Evolutionary conservation across 2,329 filamentous ascomycete genomes (phyloP).

Genomic region (Fusarium temperatum): DNA sequence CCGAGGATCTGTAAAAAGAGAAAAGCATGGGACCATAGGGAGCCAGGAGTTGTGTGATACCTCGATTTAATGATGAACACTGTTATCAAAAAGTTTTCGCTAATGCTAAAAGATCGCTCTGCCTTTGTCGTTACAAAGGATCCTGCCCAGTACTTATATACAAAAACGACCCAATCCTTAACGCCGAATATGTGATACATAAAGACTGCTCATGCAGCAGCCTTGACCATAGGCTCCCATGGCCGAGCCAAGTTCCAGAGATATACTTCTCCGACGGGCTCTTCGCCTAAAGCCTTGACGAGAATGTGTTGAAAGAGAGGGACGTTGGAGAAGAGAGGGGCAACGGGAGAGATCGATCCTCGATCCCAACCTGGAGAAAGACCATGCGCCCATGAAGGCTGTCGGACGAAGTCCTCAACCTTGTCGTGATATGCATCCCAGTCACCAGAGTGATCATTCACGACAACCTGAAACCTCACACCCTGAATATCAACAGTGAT

Average conservation of each 20-base stretch:
- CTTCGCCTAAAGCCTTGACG: conserved; percentile 48
- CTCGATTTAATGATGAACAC: conserved; percentile 42
- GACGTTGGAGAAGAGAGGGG: conserved; percentile 42
- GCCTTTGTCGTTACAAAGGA: conserved; percentile 12
- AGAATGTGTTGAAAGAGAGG: conserved; percentile 49
- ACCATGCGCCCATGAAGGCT: conserved; percentile 41
- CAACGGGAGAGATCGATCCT: conserved; percentile 37
- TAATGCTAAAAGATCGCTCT: conserved; percentile 23
- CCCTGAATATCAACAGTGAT: conserved; percentile 53
- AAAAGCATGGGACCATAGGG: conserved; percentile 34
- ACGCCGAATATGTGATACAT: conserved; percentile 22
- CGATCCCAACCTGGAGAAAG: conserved; percentile 44
- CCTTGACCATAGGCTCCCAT: conserved; percentile 56
- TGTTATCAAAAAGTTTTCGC: conserved; percentile 32
- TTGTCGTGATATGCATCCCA: conserved; percentile 46
- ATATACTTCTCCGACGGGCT: conserved; percentile 49
- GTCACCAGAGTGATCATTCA: conserved; percentile 49
- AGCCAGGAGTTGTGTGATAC: conserved; percentile 45
- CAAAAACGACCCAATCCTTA: conserved; percentile 10
- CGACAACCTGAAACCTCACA: conserved; percentile 50
- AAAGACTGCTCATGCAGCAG: conserved; percentile 42
- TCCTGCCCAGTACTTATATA: conserved; percentile 6
- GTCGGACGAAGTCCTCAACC: conserved; percentile 48
- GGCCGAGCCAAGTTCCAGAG: conserved; percentile 53
- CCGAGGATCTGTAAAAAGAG: conserved; percentile 38